phyloP scores from a whole-genome alignment of 2,329 filamentous ascomycete genomes.

The Stagonosporopsis cucurbitacearum region DNA sequence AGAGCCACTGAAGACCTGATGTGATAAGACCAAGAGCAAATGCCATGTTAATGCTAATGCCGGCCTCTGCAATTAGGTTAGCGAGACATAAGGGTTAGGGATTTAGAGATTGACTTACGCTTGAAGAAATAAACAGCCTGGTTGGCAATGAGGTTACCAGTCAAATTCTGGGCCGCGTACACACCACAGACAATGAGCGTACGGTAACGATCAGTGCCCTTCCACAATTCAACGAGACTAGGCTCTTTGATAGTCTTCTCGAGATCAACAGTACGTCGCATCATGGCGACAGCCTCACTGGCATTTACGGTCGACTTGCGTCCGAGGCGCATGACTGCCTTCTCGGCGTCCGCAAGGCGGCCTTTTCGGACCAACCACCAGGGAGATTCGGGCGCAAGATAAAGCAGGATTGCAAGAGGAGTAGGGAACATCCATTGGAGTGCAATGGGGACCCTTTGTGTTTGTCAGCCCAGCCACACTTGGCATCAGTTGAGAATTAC shows the following conservation, averaged over 20 bases:
- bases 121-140: constrained; percentile 68
- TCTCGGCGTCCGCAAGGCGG: constrained; percentile 51
- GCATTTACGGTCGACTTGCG: constrained; percentile 51
- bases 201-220: constrained; percentile 61
- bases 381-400: constrained; percentile 61
- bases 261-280: constrained; percentile 63
- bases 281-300: constrained; percentile 62
- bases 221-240: constrained; percentile 60
- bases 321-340: constrained; percentile 59
- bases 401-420: constrained; percentile 52
- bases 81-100: constrained; percentile 22
- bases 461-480: constrained; percentile 15
- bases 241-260: constrained; percentile 59
- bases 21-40: constrained; percentile 70
- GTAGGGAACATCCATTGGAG: constrained; percentile 56
- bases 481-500: not conserved
- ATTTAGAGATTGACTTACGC: constrained; percentile 49
- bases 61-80: constrained; percentile 61
- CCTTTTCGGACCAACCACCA: constrained; percentile 58
- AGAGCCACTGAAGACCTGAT: constrained; percentile 66
- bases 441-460: constrained; percentile 36
- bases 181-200: constrained; percentile 64
- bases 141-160: constrained; percentile 68
- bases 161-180: constrained; percentile 67
- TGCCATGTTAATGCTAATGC: constrained; percentile 60